Percentiles rank a stretch among this genome's conserved stretches.
phyloP scores from a whole-genome alignment of 2,329 filamentous ascomycete species.

The Penicillium sp. region DNA sequence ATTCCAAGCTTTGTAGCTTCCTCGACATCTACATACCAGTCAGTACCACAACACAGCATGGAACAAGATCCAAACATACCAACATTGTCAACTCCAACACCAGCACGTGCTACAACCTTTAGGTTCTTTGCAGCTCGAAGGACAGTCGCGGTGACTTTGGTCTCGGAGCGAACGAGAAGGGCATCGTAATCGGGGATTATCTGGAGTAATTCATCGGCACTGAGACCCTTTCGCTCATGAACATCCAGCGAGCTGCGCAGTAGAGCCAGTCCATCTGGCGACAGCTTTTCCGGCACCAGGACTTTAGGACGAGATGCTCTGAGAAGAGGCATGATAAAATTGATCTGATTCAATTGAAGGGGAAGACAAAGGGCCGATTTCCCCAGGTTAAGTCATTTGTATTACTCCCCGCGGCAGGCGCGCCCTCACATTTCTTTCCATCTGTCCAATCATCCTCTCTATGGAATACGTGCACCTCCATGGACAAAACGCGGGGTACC shows the following conservation, averaged over 20 bases:
- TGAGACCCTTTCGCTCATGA: slow-evolving; percentile 56
- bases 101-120: slow-evolving; percentile 69
- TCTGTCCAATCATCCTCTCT: neutral
- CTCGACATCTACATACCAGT: slow-evolving; percentile 47
- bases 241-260: slow-evolving; percentile 60
- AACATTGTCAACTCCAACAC: slow-evolving; percentile 76
- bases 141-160: slow-evolving; percentile 63
- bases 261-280: slow-evolving; percentile 64
- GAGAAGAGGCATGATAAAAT: slow-evolving; percentile 15
- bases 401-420: slow-evolving; percentile 2
- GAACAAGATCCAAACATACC: slow-evolving; percentile 23
- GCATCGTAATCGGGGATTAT: slow-evolving; percentile 65
- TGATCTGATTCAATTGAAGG: neutral
- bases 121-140: slow-evolving; percentile 59
- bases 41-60: neutral
- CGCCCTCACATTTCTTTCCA: neutral
- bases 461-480: neutral
- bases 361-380: neutral
- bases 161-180: slow-evolving; percentile 71
- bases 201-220: slow-evolving; percentile 53
- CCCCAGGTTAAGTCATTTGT: neutral
- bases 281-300: slow-evolving; percentile 71
- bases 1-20: slow-evolving; percentile 64
- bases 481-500: slow-evolving; percentile 11
- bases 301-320: slow-evolving; percentile 42